A percentile compares a stretch with the other conserved stretches of the same genome.
Evolutionary conservation across 2,329 filamentous ascomycete species (phyloP).

Genomic region (Exophiala sp.): DNA sequence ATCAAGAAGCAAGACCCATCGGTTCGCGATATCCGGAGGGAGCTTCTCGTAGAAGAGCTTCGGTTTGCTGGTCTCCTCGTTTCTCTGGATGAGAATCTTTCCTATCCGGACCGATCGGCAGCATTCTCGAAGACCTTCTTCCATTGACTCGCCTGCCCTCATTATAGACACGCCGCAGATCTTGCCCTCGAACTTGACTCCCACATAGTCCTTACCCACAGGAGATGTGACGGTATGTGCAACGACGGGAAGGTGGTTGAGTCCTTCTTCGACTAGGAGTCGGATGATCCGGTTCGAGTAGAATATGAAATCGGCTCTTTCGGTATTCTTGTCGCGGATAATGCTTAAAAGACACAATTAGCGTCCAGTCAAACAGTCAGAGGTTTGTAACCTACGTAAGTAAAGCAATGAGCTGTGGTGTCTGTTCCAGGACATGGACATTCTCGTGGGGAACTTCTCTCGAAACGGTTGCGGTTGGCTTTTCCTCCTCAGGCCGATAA

Average conservation of each 20-base stretch:
- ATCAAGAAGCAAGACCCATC: constrained; percentile 91
- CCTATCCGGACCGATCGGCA: constrained; percentile 97
- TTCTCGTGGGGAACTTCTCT: constrained; percentile 77
- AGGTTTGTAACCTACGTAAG: constrained; percentile 70
- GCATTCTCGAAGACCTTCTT: constrained; percentile 92
- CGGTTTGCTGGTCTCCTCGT: constrained; percentile 89
- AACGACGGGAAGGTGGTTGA: constrained; percentile 92
- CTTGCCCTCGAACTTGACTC: constrained; percentile 93
- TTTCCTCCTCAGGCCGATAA: constrained; percentile 72
- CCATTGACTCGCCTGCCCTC: constrained; percentile 97
- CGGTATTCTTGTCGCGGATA: constrained; percentile 87
- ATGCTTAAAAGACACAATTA: constrained; percentile 57
- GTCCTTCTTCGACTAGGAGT: constrained; percentile 89
- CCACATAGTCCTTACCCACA: constrained; percentile 80
- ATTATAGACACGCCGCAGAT: constrained; percentile 99
- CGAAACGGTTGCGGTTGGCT: constrained; percentile 85
- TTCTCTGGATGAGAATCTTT: constrained; percentile 95
- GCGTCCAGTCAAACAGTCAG: not conserved
- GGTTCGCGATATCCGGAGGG: constrained; percentile 83
- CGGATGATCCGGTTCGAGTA: constrained; percentile 98
- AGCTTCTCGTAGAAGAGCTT: constrained; percentile 98
- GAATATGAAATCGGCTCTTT: constrained; percentile 96
- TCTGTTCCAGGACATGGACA: constrained; percentile 86
- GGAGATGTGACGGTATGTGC: constrained; percentile 87
- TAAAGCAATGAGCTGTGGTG: constrained; percentile 92